Conservation (phyloP, 495 filamentous ascomycete species). For the Lichenothelia convexa region DNA sequence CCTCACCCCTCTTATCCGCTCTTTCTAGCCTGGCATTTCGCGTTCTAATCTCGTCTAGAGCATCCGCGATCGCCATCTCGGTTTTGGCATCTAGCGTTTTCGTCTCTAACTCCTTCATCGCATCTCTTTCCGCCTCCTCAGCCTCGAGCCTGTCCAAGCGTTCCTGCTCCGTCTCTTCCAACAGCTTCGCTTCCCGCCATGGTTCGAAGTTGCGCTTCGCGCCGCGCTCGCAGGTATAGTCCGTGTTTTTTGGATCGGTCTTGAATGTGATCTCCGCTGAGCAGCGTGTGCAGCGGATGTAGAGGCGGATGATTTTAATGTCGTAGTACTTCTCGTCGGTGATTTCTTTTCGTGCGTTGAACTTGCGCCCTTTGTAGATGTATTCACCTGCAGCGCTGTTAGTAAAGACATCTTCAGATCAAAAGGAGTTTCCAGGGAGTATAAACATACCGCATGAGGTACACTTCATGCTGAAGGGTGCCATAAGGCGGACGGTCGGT, state of each 20-base stretch:
- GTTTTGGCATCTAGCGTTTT: conserved; percentile 85
- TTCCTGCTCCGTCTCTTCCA: conserved; percentile 71
- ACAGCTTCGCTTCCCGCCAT: conserved; percentile 47
- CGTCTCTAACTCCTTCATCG: conserved; percentile 62
- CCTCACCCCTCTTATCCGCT: conserved; percentile 39
- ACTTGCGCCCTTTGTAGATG: conserved; percentile 93
- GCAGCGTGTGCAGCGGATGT: conserved; percentile 88
- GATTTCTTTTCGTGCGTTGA: conserved; percentile 91
- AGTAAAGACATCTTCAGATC: no score
- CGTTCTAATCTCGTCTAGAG: conserved; percentile 82
- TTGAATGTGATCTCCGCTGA: conserved; percentile 73
- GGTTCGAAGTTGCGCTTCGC: conserved; percentile 87
- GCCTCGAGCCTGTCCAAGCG: conserved; percentile 65
- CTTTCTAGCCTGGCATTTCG: conserved; percentile 75
- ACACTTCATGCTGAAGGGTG: conserved; percentile 91
- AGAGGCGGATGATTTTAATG: conserved; percentile 85
- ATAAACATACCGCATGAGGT: not conserved
- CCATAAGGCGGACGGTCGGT: conserved; percentile 88
- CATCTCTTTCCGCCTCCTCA: conserved; percentile 47
- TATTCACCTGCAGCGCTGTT: no score
- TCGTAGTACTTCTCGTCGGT: conserved; percentile 79
- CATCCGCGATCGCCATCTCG: conserved; percentile 95
- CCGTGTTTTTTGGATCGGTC: conserved; percentile 87
- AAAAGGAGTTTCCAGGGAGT: no score
- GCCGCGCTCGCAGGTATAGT: conserved; percentile 73